phyloP scores from a whole-genome alignment of 2,329 filamentous ascomycete species.

The Arthrobotrys sphaeroides region DNA sequence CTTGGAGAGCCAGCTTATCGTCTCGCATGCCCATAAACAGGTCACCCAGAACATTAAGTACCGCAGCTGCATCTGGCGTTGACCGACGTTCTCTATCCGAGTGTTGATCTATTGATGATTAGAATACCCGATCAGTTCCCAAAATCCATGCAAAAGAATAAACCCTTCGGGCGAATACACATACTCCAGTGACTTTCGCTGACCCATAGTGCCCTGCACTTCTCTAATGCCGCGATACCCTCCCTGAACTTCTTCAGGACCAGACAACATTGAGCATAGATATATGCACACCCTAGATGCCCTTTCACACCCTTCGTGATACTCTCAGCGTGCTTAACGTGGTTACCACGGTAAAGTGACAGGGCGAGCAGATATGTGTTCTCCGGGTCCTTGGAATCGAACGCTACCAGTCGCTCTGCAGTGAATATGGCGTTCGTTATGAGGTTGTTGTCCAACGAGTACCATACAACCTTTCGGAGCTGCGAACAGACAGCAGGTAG shows the following conservation, averaged over 20 bases:
- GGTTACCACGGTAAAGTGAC: conserved; percentile 82
- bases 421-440: conserved; percentile 93
- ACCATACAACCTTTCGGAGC: conserved; percentile 73
- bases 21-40: conserved; percentile 83
- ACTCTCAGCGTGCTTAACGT: conserved; percentile 86
- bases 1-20: conserved; percentile 81
- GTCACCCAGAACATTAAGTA: conserved; percentile 86
- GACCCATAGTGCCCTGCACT: conserved; percentile 78
- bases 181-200: conserved; percentile 80
- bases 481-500: conserved; percentile 61
- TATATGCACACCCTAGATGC: conserved; percentile 86
- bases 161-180: conserved; percentile 56
- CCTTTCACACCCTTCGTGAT: conserved; percentile 78
- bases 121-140: conserved; percentile 1
- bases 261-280: conserved; percentile 89
- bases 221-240: conserved; percentile 84
- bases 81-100: conserved; percentile 77
- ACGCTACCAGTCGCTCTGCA: conserved; percentile 82
- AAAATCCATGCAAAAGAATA: neutral
- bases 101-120: conserved; percentile 69
- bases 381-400: conserved; percentile 82
- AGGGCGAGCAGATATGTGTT: conserved; percentile 83
- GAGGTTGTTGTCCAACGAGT: conserved; percentile 87
- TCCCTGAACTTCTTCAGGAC: conserved; percentile 78
- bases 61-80: conserved; percentile 81